Evolutionary conservation across 768 basidiomycete genomes (phyloP).

Genomic region (Guyanaporus albipodus): DNA sequence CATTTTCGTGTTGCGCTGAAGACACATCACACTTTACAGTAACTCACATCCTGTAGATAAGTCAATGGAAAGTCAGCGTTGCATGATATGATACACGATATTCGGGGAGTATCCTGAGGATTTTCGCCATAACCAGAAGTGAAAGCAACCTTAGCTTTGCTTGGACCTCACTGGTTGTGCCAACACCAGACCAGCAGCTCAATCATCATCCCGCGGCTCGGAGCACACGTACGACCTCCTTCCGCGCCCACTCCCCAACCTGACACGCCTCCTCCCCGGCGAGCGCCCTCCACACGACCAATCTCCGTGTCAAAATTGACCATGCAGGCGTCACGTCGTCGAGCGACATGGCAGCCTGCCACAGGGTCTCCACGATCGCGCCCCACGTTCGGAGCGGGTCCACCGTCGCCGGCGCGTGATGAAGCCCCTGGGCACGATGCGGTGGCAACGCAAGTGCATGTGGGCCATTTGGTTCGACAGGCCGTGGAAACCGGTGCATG

Average conservation of each 20-base stretch:
- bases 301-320: slow-evolving; percentile 49
- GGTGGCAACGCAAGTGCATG: slow-evolving; percentile 25
- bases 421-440: slow-evolving; percentile 35
- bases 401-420: slow-evolving; percentile 28
- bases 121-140: too few relatives aligned
- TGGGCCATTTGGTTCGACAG: background rate
- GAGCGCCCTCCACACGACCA: slow-evolving; percentile 55
- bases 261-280: slow-evolving; percentile 35
- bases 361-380: slow-evolving; percentile 46
- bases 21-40: too few relatives aligned
- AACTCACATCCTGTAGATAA: too few relatives aligned
- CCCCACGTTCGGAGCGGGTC: slow-evolving; percentile 46
- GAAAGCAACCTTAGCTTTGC: too few relatives aligned
- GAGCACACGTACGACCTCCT: slow-evolving; percentile 6
- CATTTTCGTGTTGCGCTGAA: too few relatives aligned
- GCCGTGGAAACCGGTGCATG: background rate
- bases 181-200: too few relatives aligned
- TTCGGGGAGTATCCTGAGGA: too few relatives aligned
- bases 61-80: too few relatives aligned
- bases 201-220: background rate
- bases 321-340: slow-evolving; percentile 34
- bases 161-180: too few relatives aligned
- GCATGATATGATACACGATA: too few relatives aligned
- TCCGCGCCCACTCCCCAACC: slow-evolving; percentile 57
- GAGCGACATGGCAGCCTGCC: slow-evolving; percentile 24